Conservation (phyloP, 129 eudicot species). For the Artemisia annua region DNA sequence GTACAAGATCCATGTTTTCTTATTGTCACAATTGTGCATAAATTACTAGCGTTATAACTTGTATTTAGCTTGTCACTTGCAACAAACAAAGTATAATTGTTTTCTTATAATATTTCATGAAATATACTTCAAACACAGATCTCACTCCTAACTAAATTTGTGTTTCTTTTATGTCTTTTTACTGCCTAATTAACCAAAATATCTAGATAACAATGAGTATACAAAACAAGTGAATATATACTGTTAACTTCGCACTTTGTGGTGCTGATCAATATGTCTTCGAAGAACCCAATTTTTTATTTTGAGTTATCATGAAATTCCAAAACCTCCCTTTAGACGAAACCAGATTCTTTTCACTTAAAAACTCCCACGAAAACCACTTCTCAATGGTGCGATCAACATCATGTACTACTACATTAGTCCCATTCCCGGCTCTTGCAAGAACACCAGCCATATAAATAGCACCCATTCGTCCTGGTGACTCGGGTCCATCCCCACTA, state of each 20-base stretch:
- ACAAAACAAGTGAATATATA: not conserved
- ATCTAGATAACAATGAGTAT: not conserved
- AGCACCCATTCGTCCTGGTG: constrained; percentile 87
- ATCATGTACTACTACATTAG: constrained; percentile 84
- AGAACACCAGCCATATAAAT: constrained; percentile 79
- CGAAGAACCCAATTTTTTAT: constrained; percentile 18
- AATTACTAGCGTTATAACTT: not conserved
- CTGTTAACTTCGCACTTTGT: no score
- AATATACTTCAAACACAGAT: constrained; percentile 16
- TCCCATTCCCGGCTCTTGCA: constrained; percentile 70
- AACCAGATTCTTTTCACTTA: constrained; percentile 77
- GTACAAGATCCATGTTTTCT: no score
- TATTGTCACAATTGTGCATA: no score
- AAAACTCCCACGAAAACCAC: constrained; percentile 93
- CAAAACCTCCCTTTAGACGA: constrained; percentile 89
- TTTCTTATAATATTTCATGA: constrained; percentile 16
- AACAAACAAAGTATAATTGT: constrained; percentile 21
- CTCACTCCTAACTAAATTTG: constrained; percentile 19
- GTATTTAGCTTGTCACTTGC: not conserved
- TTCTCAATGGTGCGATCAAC: constrained; percentile 77
- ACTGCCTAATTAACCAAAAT: constrained; percentile 11
- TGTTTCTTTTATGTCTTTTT: constrained; percentile 18
- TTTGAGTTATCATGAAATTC: constrained; percentile 55
- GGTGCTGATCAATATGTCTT: constrained; percentile 4
- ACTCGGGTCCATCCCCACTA: constrained; percentile 59